These are phyloP conservation scores for Helichrysum umbraculigerum DNA, from an alignment of 129 eudicot species.

Conservation along the genomic window DNA sequence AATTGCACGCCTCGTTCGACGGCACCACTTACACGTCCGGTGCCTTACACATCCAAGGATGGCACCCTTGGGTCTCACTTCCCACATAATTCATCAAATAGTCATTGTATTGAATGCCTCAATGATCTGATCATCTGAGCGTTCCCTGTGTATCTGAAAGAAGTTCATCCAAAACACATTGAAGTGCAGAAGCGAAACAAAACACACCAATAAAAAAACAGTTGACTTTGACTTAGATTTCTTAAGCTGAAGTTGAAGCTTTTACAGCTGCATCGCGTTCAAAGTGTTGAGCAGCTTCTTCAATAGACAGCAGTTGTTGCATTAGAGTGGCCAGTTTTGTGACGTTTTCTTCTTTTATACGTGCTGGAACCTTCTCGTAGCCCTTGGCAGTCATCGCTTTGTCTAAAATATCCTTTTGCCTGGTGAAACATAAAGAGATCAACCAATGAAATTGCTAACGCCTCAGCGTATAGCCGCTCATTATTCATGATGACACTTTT, in stretches of 20 bases:
- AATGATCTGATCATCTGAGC: not conserved
- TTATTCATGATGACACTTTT: too few relatives aligned
- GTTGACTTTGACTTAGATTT: not conserved
- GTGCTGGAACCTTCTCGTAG: constrained; percentile 75
- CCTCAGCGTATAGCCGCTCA: too few relatives aligned
- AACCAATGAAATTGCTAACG: constrained; percentile 4
- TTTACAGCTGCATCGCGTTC: constrained; percentile 42
- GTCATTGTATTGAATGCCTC: constrained; percentile 3
- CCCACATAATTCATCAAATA: not conserved
- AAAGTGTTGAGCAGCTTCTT: constrained; percentile 53
- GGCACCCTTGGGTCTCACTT: not conserved
- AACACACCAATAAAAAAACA: not conserved
- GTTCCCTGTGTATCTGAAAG: not conserved
- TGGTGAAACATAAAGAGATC: constrained; percentile 32
- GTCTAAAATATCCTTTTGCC: constrained; percentile 59
- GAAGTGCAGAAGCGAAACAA: not conserved
- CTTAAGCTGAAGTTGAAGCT: constrained; percentile 5
- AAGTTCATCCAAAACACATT: not conserved
- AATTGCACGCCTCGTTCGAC: too few relatives aligned
- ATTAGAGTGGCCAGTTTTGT: constrained; percentile 48
- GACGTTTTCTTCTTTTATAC: constrained; percentile 55
- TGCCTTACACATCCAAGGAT: too few relatives aligned
- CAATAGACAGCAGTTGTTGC: constrained; percentile 59
- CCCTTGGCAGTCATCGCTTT: constrained; percentile 68
- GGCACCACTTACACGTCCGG: too few relatives aligned